A percentile compares a stretch with the other conserved stretches of the same genome.
Conservation (phyloP, 768 basidiomycete species). For the Galerina marginata region DNA sequence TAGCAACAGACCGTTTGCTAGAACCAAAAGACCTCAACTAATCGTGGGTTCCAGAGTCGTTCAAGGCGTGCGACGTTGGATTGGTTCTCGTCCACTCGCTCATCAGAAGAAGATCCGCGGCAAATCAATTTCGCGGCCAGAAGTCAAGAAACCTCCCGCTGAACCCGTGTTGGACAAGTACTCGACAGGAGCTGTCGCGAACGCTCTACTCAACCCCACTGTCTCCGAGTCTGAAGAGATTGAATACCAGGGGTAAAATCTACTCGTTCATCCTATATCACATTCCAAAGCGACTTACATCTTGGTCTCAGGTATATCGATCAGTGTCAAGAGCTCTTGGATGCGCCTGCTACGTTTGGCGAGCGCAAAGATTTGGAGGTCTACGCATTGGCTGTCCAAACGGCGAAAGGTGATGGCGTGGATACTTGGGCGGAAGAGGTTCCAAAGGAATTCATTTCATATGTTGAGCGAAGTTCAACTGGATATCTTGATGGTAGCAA, state of each 20-base stretch:
- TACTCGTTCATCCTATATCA: not conserved
- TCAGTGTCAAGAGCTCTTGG: slow-evolving; percentile 69
- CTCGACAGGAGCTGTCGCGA: slow-evolving; percentile 66
- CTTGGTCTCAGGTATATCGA: slow-evolving; percentile 64
- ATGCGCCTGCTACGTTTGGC: slow-evolving; percentile 56
- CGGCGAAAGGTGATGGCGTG: slow-evolving; percentile 44
- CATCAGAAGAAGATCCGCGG: slow-evolving; percentile 44
- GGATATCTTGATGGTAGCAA: slow-evolving; percentile 73
- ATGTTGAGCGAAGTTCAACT: slow-evolving; percentile 44
- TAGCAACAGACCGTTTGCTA: slow-evolving; percentile 9
- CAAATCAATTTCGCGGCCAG: slow-evolving; percentile 41
- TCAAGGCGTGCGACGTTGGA: slow-evolving; percentile 81
- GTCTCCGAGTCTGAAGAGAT: slow-evolving; percentile 68
- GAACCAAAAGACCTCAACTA: not conserved
- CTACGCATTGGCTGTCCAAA: slow-evolving; percentile 58
- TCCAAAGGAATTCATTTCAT: slow-evolving; percentile 48
- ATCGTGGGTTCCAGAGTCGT: slow-evolving; percentile 56
- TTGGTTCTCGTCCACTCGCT: slow-evolving; percentile 56
- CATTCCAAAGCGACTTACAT: slow-evolving; percentile 2
- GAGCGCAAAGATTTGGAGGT: slow-evolving; percentile 64
- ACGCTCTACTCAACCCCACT: slow-evolving; percentile 60
- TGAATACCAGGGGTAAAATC: slow-evolving; percentile 73
- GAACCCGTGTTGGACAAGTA: slow-evolving; percentile 43
- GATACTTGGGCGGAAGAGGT: slow-evolving; percentile 43
- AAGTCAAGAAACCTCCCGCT: slow-evolving; percentile 36